Percentiles rank a stretch among this genome's conserved stretches.
Evolutionary conservation across 768 basidiomycete genomes (phyloP).

Genomic region (Pholiota conissans): DNA sequence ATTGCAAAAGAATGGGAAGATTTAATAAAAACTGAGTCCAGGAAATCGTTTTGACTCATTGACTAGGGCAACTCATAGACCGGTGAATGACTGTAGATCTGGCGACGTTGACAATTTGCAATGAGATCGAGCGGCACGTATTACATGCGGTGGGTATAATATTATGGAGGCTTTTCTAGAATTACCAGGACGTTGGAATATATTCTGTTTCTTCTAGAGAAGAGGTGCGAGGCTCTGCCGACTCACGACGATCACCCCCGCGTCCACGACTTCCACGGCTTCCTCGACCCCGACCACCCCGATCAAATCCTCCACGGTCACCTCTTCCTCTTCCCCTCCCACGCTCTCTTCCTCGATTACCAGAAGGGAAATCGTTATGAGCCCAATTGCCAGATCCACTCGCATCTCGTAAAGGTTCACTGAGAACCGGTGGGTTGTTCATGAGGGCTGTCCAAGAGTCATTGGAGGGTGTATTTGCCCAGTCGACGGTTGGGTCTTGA

Average conservation of each 20-base stretch:
- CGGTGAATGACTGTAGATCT: too few species aligned
- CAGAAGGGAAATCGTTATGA: not conserved
- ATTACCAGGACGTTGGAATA: not conserved
- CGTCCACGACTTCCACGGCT: conserved; percentile 6
- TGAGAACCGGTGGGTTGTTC: not conserved
- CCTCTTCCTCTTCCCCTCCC: conserved; percentile 20
- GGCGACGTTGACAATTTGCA: too few species aligned
- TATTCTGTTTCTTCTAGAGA: not conserved
- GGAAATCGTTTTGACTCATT: too few species aligned
- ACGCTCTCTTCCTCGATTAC: conserved; percentile 9
- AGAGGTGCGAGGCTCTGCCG: not conserved
- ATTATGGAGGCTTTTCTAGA: not conserved
- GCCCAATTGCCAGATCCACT: not conserved
- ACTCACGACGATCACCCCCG: not conserved
- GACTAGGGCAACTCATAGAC: too few species aligned
- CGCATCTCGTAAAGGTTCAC: not conserved
- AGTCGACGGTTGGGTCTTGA: not conserved
- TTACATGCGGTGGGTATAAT: conserved; percentile 7
- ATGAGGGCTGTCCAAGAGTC: conserved; percentile 3
- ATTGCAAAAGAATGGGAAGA: too few species aligned
- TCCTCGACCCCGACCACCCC: conserved; percentile 9
- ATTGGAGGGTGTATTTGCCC: conserved; percentile 3
- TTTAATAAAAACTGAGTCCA: too few species aligned
- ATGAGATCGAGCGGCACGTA: too few species aligned
- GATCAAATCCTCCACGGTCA: conserved; percentile 11